Evolutionary conservation across 2,329 filamentous ascomycete genomes (phyloP).

Genomic region (Xylariales sp.): DNA sequence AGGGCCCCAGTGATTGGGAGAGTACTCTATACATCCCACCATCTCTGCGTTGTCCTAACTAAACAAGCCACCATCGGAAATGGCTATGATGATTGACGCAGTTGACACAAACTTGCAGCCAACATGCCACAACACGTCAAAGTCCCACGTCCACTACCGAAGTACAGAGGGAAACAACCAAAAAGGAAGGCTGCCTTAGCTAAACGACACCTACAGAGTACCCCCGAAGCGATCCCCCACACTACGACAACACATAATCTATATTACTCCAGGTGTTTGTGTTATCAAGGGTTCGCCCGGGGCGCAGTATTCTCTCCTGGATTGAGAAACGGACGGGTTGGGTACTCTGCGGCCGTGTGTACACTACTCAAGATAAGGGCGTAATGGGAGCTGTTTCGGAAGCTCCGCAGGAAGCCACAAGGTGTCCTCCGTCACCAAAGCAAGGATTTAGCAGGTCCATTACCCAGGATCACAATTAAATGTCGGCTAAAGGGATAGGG

Average conservation of each 20-base stretch:
- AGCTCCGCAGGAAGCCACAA: conserved; percentile 18
- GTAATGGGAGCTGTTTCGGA: too few relatives aligned
- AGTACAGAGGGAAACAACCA: conserved; percentile 14
- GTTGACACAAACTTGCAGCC: conserved; percentile 20
- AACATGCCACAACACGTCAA: conserved; percentile 21
- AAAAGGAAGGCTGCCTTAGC: too few relatives aligned
- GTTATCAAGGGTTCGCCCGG: conserved; percentile 14
- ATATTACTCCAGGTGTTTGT: conserved; percentile 12
- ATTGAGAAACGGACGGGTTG: conserved; percentile 11
- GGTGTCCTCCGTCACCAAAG: too few relatives aligned
- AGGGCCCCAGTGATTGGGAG: too few relatives aligned
- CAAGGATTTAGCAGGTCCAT: too few relatives aligned
- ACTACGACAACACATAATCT: conserved; percentile 17
- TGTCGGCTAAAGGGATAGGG: conserved; percentile 17
- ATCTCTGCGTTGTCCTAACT: conserved; percentile 17
- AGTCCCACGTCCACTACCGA: conserved; percentile 17
- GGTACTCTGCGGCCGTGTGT: conserved; percentile 15
- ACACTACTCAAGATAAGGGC: conserved; percentile 18
- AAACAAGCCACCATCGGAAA: conserved; percentile 25
- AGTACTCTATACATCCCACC: conserved; percentile 11
- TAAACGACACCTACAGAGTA: too few relatives aligned
- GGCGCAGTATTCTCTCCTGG: conserved; percentile 12
- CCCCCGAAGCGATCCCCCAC: conserved; percentile 8
- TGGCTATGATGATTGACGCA: conserved; percentile 15
- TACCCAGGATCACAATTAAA: too few relatives aligned